These are phyloP conservation scores for Aquilaria agallochum DNA, from an alignment of 441 rosid species.

Conservation along the genomic window DNA sequence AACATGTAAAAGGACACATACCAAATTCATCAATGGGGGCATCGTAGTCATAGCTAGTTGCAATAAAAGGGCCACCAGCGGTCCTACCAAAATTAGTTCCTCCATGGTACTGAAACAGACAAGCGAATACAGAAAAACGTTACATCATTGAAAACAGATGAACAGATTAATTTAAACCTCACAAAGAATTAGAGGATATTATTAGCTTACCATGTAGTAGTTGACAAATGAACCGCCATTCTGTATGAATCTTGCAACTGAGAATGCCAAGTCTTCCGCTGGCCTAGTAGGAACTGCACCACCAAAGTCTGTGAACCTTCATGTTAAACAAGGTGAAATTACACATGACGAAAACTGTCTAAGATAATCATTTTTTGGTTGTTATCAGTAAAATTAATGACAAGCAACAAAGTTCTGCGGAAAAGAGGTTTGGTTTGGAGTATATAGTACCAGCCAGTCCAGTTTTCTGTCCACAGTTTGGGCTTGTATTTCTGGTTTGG, in stretches of 20 bases:
- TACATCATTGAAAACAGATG: not conserved
- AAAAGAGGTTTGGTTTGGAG: not conserved
- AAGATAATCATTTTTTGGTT: too few species aligned
- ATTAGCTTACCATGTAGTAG: slow-evolving; percentile 62
- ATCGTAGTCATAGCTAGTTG: slow-evolving; percentile 72
- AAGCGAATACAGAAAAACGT: not conserved
- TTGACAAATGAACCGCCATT: slow-evolving; percentile 54
- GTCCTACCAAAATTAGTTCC: slow-evolving; percentile 69
- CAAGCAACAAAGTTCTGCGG: not conserved
- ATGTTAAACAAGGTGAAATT: not conserved
- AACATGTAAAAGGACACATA: slow-evolving; percentile 11
- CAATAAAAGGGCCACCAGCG: slow-evolving; percentile 61
- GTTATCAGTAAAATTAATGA: too few species aligned
- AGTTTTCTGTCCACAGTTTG: slow-evolving; percentile 67
- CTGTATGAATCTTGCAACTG: slow-evolving; percentile 52
- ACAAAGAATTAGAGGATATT: not conserved
- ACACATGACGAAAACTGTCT: not conserved
- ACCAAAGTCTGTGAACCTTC: slow-evolving; percentile 53
- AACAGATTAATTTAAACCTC: not conserved
- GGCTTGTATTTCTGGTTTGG: slow-evolving; percentile 45
- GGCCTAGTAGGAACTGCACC: slow-evolving; percentile 48
- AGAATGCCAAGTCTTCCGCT: slow-evolving; percentile 51
- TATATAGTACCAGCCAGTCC: slow-evolving; percentile 54
- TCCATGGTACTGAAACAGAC: slow-evolving; percentile 54
- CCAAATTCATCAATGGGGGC: slow-evolving; percentile 78